These are phyloP conservation scores for Rhodotorula sp. DNA, from an alignment of 1,284 basidiomycete genomes.

Conservation along the genomic window DNA sequence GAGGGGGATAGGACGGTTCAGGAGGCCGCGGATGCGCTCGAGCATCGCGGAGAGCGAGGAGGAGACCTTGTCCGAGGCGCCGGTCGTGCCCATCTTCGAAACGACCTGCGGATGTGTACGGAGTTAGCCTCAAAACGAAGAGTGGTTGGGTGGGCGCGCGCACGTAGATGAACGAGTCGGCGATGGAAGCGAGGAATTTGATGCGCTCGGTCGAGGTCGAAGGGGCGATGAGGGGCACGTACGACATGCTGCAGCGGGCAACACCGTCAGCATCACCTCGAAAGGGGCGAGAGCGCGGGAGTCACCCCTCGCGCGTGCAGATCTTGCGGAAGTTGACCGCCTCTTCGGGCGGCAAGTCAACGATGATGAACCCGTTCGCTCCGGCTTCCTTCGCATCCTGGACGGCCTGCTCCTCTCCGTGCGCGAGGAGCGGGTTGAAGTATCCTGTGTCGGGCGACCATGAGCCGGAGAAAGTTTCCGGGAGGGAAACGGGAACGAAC, in stretches of 20 bases:
- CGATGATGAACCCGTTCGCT: slow-evolving; percentile 96
- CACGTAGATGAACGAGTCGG: slow-evolving; percentile 98
- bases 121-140: too few relatives aligned
- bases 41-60: slow-evolving; percentile 48
- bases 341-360: slow-evolving; percentile 97
- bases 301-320: slow-evolving; percentile 67
- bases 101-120: slow-evolving; percentile 45
- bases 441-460: slow-evolving; percentile 62
- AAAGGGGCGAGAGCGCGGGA: background rate
- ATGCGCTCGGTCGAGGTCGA: slow-evolving; percentile 85
- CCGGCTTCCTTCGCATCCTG: slow-evolving; percentile 82
- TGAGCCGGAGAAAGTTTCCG: background rate
- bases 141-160: background rate
- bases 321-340: slow-evolving; percentile 84
- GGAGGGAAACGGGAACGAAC: slow-evolving; percentile 53
- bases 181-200: slow-evolving; percentile 85
- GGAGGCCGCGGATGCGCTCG: slow-evolving; percentile 49
- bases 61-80: slow-evolving; percentile 71
- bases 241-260: slow-evolving; percentile 61
- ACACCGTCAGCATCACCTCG: background rate
- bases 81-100: slow-evolving; percentile 92
- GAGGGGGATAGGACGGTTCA: slow-evolving; percentile 70
- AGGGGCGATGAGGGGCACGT: slow-evolving; percentile 92
- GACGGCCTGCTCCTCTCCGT: slow-evolving; percentile 91
- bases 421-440: slow-evolving; percentile 92